Conservation (phyloP, 2,329 filamentous ascomycete genomes). For the Colletotrichum lini region DNA sequence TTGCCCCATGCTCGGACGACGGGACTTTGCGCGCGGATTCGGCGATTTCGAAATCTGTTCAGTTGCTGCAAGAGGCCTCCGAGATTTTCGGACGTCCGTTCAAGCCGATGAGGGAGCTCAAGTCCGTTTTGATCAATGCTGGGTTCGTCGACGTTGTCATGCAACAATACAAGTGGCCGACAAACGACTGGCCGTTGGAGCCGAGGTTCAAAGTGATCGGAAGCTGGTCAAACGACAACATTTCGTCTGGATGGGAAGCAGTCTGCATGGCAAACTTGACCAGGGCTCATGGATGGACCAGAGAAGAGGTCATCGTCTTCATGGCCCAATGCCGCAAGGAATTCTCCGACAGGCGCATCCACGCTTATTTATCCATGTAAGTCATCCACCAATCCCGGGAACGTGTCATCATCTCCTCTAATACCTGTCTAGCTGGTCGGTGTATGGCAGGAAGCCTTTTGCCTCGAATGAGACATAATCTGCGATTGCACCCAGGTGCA, state of each 20-base stretch:
- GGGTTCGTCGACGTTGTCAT: conserved; percentile 68
- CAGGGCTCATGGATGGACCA: conserved; percentile 45
- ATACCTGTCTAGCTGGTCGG: not conserved
- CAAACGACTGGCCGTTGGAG: conserved; percentile 66
- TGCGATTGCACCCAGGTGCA: too few species aligned
- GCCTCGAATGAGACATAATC: too few species aligned
- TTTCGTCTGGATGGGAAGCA: conserved; percentile 45
- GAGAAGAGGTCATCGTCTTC: conserved; percentile 45
- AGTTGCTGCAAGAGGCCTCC: conserved; percentile 49
- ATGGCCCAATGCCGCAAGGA: conserved; percentile 45
- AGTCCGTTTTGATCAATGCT: conserved; percentile 51
- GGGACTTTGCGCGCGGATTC: conserved; percentile 49
- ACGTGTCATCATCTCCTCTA: too few species aligned
- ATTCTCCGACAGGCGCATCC: conserved; percentile 45
- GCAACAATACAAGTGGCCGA: conserved; percentile 63
- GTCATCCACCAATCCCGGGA: not conserved
- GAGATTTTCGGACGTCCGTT: conserved; percentile 48
- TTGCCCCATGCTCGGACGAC: conserved; percentile 58
- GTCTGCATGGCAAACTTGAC: conserved; percentile 48
- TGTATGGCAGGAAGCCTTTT: not conserved
- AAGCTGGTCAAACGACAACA: conserved; percentile 41
- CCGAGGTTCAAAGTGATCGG: conserved; percentile 66
- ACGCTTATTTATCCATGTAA: conserved; percentile 41
- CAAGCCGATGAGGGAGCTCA: conserved; percentile 48
- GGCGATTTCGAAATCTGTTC: conserved; percentile 49